These are phyloP conservation scores for Cystobasidium ongulense DNA, from an alignment of 768 basidiomycete species.

Conservation along the genomic window DNA sequence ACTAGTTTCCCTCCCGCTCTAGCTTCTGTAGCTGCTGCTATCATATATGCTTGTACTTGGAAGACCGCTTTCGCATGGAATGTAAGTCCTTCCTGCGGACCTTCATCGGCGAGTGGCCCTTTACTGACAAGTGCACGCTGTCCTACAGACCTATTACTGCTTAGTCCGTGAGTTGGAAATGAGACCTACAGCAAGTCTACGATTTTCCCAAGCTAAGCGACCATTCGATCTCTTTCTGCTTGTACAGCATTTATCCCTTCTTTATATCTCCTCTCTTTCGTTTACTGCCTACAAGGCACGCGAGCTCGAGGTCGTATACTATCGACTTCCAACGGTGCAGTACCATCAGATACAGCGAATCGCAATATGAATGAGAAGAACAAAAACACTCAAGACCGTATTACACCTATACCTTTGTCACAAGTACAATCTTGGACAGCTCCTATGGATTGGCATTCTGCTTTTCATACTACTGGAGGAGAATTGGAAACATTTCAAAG, in stretches of 20 bases:
- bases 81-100: background rate
- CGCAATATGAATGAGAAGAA: background rate
- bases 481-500: background rate
- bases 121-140: too few relatives aligned
- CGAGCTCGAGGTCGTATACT: background rate
- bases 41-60: constrained; percentile 7
- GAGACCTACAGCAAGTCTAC: background rate
- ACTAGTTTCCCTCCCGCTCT: constrained; percentile 1
- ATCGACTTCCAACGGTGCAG: background rate
- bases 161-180: background rate
- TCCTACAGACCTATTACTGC: constrained; percentile 4
- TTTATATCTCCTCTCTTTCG: constrained; percentile 17
- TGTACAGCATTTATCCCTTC: constrained; percentile 1
- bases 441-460: background rate
- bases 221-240: background rate
- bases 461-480: background rate
- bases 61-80: constrained; percentile 4
- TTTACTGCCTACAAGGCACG: constrained; percentile 11
- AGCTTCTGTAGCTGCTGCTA: background rate
- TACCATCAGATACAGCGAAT: background rate
- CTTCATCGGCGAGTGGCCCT: background rate
- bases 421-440: background rate
- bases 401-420: background rate
- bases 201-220: background rate
- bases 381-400: background rate